Percentiles rank a stretch among this genome's conserved stretches.
Conservation (phyloP, 768 basidiomycete species). For the Lyophyllum shimeji region DNA sequence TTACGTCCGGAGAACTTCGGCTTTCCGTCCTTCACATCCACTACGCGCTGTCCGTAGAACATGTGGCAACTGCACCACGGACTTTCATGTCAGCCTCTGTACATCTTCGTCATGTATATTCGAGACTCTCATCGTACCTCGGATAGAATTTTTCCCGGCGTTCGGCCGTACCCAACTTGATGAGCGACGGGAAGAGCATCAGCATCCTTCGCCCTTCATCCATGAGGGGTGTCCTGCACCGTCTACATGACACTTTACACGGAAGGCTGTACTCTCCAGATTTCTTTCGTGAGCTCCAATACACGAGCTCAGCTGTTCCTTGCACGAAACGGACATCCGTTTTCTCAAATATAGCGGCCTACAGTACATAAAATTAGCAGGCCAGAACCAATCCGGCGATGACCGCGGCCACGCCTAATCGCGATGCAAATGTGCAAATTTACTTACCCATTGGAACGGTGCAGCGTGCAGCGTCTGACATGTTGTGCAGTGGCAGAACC, state of each 20-base stretch:
- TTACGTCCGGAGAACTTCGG: constrained; percentile 11
- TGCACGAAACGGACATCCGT: constrained; percentile 3
- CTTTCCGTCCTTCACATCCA: constrained; percentile 11
- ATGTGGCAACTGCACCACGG: constrained; percentile 8
- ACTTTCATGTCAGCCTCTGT: too few relatives aligned
- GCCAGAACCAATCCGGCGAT: too few relatives aligned
- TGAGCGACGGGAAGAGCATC: constrained; percentile 11
- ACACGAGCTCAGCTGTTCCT: background rate
- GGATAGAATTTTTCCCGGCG: background rate
- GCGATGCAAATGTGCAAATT: too few relatives aligned
- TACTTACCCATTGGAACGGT: constrained; percentile 15
- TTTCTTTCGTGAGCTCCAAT: background rate
- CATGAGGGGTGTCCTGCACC: constrained; percentile 13
- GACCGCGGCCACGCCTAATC: too few relatives aligned
- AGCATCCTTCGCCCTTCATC: constrained; percentile 15
- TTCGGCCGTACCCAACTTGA: background rate
- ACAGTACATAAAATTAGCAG: too few relatives aligned
- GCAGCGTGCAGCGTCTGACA: constrained; percentile 13
- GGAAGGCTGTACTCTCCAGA: constrained; percentile 2
- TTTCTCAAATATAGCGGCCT: constrained; percentile 15
- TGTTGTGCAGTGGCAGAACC: constrained; percentile 12
- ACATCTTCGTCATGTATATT: too few relatives aligned
- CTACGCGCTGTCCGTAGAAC: constrained; percentile 8
- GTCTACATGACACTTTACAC: constrained; percentile 11
- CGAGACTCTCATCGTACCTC: background rate